Evolutionary conservation across 73 alveolate genomes (phyloP).

Genomic region (Paramecium sexaurelia): DNA sequence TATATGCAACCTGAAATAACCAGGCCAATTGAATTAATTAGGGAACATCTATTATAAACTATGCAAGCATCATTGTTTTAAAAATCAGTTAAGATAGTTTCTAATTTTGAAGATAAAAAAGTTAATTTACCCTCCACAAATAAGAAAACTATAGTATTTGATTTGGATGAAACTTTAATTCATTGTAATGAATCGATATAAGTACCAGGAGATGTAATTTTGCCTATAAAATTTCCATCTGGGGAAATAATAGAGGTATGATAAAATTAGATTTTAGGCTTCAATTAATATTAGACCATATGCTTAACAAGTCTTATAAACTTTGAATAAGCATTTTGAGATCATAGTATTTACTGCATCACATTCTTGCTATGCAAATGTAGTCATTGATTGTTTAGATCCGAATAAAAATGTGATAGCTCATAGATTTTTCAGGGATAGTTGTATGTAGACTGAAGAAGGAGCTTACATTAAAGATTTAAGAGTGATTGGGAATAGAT

Average conservation of each 20-base stretch:
- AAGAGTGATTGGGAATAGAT: constrained; percentile 50
- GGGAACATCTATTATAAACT: constrained; percentile 63
- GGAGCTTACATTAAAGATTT: constrained; percentile 74
- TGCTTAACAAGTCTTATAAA: constrained; percentile 65
- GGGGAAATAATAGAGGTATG: constrained; percentile 66
- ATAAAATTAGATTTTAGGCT: constrained; percentile 39
- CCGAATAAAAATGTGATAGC: constrained; percentile 62
- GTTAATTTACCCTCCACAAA: constrained; percentile 34
- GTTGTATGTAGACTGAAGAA: constrained; percentile 71
- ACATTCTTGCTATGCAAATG: constrained; percentile 71
- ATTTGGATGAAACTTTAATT: constrained; percentile 69
- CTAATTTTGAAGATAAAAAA: constrained; percentile 55
- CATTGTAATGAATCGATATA: constrained; percentile 63
- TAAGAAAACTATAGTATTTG: constrained; percentile 65
- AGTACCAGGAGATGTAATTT: constrained; percentile 66
- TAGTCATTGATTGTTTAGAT: constrained; percentile 67
- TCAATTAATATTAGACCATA: constrained; percentile 72
- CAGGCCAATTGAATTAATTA: constrained; percentile 38
- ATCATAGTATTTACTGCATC: constrained; percentile 74
- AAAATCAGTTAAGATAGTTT: constrained; percentile 22
- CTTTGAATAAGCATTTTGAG: constrained; percentile 61
- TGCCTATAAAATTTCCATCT: constrained; percentile 69
- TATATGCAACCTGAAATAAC: constrained; percentile 35
- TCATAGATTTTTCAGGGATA: constrained; percentile 68
- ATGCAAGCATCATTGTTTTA: constrained; percentile 63